Base-by-base conservation (phyloP, 2,329 filamentous ascomycete species). In the Aspergillus uvarum region DNA sequence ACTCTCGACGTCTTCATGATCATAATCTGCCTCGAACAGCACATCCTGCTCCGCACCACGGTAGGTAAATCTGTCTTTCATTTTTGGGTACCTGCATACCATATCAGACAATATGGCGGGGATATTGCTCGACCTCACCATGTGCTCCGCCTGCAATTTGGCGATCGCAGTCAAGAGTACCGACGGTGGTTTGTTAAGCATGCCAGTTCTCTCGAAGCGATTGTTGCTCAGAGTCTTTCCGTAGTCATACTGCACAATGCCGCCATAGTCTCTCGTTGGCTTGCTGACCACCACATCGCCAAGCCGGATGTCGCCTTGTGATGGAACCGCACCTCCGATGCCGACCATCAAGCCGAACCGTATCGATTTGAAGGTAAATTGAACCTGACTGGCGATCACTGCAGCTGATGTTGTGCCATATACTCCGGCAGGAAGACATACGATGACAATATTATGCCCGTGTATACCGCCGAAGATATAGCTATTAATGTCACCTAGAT, bases 241-340 rank as follows among this genome's bases (percentile, higher is more conserved):
- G 24, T 64, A 57, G 47, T 70, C 65, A 11, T 66, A 68, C 12
- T 68, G 63, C 11, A 69, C 49, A 7, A 69, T 66, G 6, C 66
- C 65, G 11, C 55, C 59, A 7, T 24, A 55, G 0, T 48, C 16
- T 5, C 31, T 47, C 3, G 55, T 59, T 16, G 62, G 64, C 10
- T 26, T 54, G 16, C 63, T 61, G 2, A 63, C 61, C 1, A 65
- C 59, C n/a, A 67, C 51, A 59, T 67, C 64, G 3, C 62, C 63
- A 5, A 65, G 56, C 11, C 68, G 12, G 5, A 65, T 62, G 60
- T 65, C 65, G 24, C 7, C n/a, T 12, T 19, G 21, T 12, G 56
- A 56, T 1, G 65, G 62, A 1, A 47, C 54, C 1, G 63, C 63
- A 3, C 63, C 65, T 0, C 60, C 65, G 16, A 67, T 60, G 0